phyloP scores from a whole-genome alignment of 192 early-diverging fungal species.

The Gaertneriomyces sp. region DNA sequence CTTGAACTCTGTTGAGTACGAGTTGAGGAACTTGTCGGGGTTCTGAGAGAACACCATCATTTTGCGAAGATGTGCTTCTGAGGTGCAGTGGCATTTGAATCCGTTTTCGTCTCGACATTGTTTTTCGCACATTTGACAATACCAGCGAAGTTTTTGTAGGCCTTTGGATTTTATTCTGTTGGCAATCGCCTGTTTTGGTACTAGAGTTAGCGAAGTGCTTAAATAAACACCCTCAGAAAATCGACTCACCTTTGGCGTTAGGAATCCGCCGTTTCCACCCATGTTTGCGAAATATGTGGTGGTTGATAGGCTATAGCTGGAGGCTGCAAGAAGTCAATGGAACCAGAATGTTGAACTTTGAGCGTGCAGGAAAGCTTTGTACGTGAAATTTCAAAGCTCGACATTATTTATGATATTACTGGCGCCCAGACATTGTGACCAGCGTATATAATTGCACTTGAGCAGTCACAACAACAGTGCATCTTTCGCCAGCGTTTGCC shows the following conservation, averaged over 20 bases:
- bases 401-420: no score
- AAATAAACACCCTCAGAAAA: neutral
- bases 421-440: no score
- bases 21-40: conserved; percentile 68
- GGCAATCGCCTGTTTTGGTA: conserved; percentile 53
- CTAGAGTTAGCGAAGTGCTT: neutral
- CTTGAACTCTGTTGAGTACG: conserved; percentile 79
- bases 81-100: conserved; percentile 87
- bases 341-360: no score
- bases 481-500: no score
- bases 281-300: neutral
- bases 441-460: no score
- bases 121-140: conserved; percentile 89
- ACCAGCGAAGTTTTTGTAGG: conserved; percentile 82
- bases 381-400: no score
- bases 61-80: conserved; percentile 87
- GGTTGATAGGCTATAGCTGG: no score
- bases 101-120: conserved; percentile 91
- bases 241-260: conserved; percentile 6
- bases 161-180: conserved; percentile 93
- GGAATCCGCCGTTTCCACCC: neutral
- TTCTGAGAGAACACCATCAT: conserved; percentile 84
- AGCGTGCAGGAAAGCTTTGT: no score
- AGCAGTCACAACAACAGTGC: no score
- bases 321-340: no score